Evolutionary conservation across 495 filamentous ascomycete species (phyloP), one percentile per base, ranked within the genome.

Genomic region (Podospora sp.): DNA sequence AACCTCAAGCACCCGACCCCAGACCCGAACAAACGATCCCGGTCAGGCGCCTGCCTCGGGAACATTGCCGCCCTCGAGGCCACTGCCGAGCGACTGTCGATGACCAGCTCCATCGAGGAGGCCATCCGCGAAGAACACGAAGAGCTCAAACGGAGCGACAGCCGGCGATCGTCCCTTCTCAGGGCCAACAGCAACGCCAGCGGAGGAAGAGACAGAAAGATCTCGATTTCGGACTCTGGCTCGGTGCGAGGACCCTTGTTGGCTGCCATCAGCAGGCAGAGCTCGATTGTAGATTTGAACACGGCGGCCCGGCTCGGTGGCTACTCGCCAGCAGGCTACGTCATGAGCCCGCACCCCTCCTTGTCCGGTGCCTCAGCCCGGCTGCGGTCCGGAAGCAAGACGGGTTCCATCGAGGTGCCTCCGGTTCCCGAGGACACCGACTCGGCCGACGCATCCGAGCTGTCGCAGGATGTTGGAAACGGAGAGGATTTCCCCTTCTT

Each of bases 21-120:
- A 22, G 92, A 93, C 77, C 78, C 90, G 46, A 89, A 90, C 72
- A 86, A 87, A 51, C 79, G 91, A 52, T 90, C 88, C 22, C 79
- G 91, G 52, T 90, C 92, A 71, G 89, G 90, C 25, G 90, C 90
- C 29, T 92, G 90, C 72, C 78, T 88, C 22, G 84, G 85, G 73
- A 94, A 94, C 82, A 89, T 96, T 65, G 90, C 93, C 75, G 86
- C 90, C 52, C 81, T 97, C 68, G 93, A 97, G 73, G 85, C 88
- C 68, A 91, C 88, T 51, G 93, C 93, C 25, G 93, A 96, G 78
- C 85, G 89, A 46, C 80, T 97, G 73, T 93, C 90, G 72, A 86
- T 87, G 70, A 90, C 87, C 51, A 90, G 88, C n/a, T 89, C 89
- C 18, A 90, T 97, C 72, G 92, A 88, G 51, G 88, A 89, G 73